Base-by-base conservation (phyloP, 208 protist species). In the Eutreptiella sp. region DNA sequence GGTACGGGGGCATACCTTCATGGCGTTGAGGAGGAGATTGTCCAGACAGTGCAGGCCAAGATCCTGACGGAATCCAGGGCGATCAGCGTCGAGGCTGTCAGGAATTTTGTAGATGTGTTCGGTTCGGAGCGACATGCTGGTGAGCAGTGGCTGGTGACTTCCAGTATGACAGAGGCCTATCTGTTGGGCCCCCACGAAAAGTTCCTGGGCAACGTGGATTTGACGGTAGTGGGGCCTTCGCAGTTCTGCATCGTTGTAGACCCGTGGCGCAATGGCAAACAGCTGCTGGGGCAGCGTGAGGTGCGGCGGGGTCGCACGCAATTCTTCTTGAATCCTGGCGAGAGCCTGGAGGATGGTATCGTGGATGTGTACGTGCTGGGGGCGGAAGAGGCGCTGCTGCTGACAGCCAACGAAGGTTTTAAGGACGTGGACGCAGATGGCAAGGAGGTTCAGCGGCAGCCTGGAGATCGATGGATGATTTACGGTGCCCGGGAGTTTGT, bases 211-310 rank as follows among this genome's bases (percentile, higher is more conserved):
- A 43, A 57, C 38, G 72, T 92, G 0, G n/a, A 63, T 14, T 79
- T 88, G 0, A 63, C 75, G 39, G 59, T 88, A 5, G 53, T 72
- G 5, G 70, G 65, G 3, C 68, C 75, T 29, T 75, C 84, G 52
- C 81, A 96, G 66, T 96, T 90, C 79, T 87, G 81, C 63, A 79
- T 97, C 7, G 75, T 98, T 9, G 38, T 87, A 16, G 75, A 97
- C 70, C 89, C 92, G 11, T 55, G 94, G 36, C 48, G 41, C n/a
- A 53, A 76, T 28, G 62, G 71, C 11, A 70, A 54, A 29, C 64
- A 46, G 26, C 33, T 53, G 28, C 54, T 84, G 1, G 81, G 80
- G 39, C 36, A 29, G n/a, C 76, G 81, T 29, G 52, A 77, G 33
- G 68, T 93, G 14, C 29, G 79, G 16, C 88, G 85, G 21, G 71